Evolutionary conservation across 176 grass and related monocot species (phyloP), one percentile per base, ranked within the genome.

Genomic region (Juncus inflexus): DNA sequence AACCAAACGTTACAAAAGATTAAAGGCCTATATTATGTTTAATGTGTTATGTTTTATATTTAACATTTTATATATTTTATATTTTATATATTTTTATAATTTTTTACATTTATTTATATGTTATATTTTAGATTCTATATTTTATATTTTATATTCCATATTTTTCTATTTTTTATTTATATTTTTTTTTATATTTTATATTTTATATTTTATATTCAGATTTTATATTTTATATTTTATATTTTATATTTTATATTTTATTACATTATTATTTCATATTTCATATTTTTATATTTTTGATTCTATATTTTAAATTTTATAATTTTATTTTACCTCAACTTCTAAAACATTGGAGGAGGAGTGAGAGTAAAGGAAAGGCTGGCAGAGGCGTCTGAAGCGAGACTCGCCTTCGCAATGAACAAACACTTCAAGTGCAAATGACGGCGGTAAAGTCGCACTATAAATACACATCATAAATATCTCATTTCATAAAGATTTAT

Each of bases 321-420:
- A 6, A 47, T 47, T 47, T 47, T 47, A 47, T 47, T 47, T 6
- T 78, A 97, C 87, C 87, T 97, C 92, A 63, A 97, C 87, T 81
- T 97, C 92, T 67, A 97, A 79, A 62, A 97, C 85, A 76, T 91
- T 97, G 14, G 92, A 91, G 75, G 92, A 89, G 76, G 92, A 97
- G 63, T 97, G 92, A 69, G 87, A 97, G 83, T 91, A 97, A 37
- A 97, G 90, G 70, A 97, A 97, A 74, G 92, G 87, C 56, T 91
- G 85, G 62, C 87, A 97, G 78, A 91, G 92, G 16, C 92, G 87
- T 67, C 92, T 89, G 83, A 97, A 97, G 62, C 87, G 88, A 60
- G 92, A 86, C 75, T 97, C 92, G 65, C 92, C 92, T 56, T 97
- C 85, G 37, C 82, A 89, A 65, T 91, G 87, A 78, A 97, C 87